Percentiles rank a stretch among this genome's conserved stretches.
phyloP scores from a whole-genome alignment of 805 yeast species.

The Barnettozyma botsteinii region DNA sequence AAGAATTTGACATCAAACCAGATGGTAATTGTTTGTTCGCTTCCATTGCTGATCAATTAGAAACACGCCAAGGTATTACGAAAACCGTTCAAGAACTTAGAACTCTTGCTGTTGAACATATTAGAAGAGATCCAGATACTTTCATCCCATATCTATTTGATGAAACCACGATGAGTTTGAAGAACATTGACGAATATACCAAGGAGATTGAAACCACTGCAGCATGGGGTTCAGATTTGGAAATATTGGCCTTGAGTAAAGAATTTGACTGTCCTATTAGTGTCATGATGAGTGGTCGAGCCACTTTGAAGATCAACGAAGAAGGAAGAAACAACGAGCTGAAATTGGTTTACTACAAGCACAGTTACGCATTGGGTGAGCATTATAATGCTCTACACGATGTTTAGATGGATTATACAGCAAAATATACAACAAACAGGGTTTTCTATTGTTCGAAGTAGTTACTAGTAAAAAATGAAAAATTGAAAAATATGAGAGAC shows the following conservation, averaged over 20 bases:
- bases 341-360: conserved; percentile 75
- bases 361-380: conserved; percentile 86
- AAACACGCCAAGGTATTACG: conserved; percentile 39
- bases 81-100: conserved; percentile 51
- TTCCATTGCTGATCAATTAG: conserved; percentile 74
- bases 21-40: conserved; percentile 95
- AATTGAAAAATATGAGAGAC: not conserved
- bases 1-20: conserved; percentile 67
- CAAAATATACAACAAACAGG: too few relatives aligned
- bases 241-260: conserved; percentile 73
- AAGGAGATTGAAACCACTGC: conserved; percentile 67
- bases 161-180: conserved; percentile 59
- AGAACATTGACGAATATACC: conserved; percentile 64
- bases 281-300: conserved; percentile 72
- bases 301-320: conserved; percentile 59
- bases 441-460: too few relatives aligned
- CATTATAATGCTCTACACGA: conserved; percentile 83
- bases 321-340: conserved; percentile 43
- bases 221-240: conserved; percentile 96
- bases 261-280: conserved; percentile 70
- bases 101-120: conserved; percentile 56
- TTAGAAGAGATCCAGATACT: conserved; percentile 57
- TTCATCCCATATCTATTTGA: conserved; percentile 81
- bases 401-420: too few relatives aligned
- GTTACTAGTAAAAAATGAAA: not conserved